These are phyloP conservation scores for Gillenia trifoliata DNA, from an alignment of 306 rosid genomes.

Conservation along the genomic window DNA sequence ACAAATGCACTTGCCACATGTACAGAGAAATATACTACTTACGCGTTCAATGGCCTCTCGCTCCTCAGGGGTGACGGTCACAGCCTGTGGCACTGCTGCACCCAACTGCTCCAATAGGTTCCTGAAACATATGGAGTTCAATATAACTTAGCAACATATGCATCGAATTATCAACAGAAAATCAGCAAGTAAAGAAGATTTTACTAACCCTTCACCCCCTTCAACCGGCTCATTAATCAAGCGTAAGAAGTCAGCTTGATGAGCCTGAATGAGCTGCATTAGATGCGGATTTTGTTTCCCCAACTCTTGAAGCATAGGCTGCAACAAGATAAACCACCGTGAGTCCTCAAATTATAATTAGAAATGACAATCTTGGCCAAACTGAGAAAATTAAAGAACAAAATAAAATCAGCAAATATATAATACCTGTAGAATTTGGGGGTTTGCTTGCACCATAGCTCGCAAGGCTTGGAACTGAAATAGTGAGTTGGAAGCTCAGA, in stretches of 20 bases:
- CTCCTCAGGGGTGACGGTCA: constrained; percentile 43
- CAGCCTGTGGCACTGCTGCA: constrained; percentile 41
- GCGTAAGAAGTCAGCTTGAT: constrained; percentile 44
- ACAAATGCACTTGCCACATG: not conserved
- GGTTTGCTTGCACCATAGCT: constrained; percentile 45
- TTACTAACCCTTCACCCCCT: constrained; percentile 35
- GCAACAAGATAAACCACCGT: not conserved
- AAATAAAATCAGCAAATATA: not conserved
- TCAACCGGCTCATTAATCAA: constrained; percentile 43
- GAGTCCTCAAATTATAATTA: not conserved
- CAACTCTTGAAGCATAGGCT: constrained; percentile 49
- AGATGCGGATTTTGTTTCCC: constrained; percentile 41
- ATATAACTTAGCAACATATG: not conserved
- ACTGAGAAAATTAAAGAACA: not conserved
- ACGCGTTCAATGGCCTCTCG: constrained; percentile 43
- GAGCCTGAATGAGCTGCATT: constrained; percentile 41
- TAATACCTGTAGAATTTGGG: constrained; percentile 37
- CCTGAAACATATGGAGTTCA: constrained; percentile 13
- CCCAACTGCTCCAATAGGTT: constrained; percentile 31
- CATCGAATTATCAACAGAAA: not conserved
- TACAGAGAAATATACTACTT: not conserved
- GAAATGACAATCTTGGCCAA: not conserved
- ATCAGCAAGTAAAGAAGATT: not conserved
- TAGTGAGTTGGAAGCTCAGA: not conserved
- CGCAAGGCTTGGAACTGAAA: constrained; percentile 42